phyloP scores from a whole-genome alignment of 352 stramenopile species.

The Phytophthora fragariaefolia region DNA sequence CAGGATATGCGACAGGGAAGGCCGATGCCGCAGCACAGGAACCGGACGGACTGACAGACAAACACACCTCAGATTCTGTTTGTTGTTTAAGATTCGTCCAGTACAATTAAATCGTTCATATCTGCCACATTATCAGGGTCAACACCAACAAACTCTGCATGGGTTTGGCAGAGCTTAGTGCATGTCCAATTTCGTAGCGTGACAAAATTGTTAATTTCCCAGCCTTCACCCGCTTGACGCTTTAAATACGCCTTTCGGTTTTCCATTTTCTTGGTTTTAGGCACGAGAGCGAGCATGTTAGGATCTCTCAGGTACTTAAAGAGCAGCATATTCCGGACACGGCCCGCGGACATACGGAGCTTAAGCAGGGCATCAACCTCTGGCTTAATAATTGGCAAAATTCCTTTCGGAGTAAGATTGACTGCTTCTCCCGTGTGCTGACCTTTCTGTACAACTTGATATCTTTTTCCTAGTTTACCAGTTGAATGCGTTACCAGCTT shows the following conservation, averaged over 20 bases:
- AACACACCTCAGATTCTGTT: no score
- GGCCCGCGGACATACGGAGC: not conserved
- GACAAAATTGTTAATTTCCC: not conserved
- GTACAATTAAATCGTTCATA: not conserved
- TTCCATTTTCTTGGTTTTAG: not conserved
- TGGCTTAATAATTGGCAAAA: not conserved
- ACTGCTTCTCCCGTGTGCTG: not conserved
- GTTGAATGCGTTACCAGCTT: no score
- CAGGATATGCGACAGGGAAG: no score
- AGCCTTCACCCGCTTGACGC: not conserved
- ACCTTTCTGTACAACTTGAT: not conserved
- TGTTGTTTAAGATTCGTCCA: not conserved
- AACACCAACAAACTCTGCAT: not conserved
- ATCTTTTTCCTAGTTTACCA: no score
- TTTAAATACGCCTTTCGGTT: constrained; percentile 3
- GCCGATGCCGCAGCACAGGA: no score
- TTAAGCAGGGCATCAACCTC: not conserved
- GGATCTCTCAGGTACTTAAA: not conserved
- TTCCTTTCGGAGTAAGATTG: not conserved
- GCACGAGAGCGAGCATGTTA: not conserved
- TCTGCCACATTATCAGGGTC: not conserved
- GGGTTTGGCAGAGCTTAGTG: not conserved
- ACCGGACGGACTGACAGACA: no score
- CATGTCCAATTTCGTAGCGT: not conserved
- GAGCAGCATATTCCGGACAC: constrained; percentile 2